phyloP scores from a whole-genome alignment of 306 rosid species.

The Prunus dulcis region DNA sequence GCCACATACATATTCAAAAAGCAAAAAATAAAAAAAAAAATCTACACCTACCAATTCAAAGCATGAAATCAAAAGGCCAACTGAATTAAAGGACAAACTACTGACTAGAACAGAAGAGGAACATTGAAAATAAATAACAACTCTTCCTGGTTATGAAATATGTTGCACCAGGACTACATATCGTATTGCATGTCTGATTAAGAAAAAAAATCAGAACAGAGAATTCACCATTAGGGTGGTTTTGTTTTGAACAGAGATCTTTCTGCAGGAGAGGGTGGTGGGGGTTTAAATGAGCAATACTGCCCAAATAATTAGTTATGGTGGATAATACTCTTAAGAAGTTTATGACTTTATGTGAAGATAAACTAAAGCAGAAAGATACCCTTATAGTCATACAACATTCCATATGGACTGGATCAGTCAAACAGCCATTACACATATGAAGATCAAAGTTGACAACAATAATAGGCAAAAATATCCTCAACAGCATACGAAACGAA shows the following conservation, averaged over 20 bases:
- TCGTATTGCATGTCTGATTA: not conserved
- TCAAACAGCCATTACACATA: not conserved
- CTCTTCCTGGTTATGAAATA: not conserved
- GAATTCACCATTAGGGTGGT: not conserved
- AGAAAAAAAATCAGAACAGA: not conserved
- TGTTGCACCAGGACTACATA: not conserved
- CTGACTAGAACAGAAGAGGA: not conserved
- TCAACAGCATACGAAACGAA: not conserved
- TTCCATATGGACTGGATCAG: not conserved
- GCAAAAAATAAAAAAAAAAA: not conserved
- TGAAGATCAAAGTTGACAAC: not conserved
- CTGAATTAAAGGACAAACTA: not conserved
- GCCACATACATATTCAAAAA: not conserved
- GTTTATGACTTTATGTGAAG: not conserved
- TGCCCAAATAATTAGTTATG: not conserved
- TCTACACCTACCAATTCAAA: not conserved
- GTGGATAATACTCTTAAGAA: too few species aligned
- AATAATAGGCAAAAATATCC: not conserved
- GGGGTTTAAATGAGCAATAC: not conserved
- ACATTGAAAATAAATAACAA: not conserved
- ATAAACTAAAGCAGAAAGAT: not conserved
- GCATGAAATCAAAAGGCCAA: not conserved
- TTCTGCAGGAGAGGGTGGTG: not conserved
- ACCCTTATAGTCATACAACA: not conserved
- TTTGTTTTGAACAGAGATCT: not conserved